Evolutionary conservation across 1,284 basidiomycete genomes (phyloP).

Genomic region (Boletus smithii): DNA sequence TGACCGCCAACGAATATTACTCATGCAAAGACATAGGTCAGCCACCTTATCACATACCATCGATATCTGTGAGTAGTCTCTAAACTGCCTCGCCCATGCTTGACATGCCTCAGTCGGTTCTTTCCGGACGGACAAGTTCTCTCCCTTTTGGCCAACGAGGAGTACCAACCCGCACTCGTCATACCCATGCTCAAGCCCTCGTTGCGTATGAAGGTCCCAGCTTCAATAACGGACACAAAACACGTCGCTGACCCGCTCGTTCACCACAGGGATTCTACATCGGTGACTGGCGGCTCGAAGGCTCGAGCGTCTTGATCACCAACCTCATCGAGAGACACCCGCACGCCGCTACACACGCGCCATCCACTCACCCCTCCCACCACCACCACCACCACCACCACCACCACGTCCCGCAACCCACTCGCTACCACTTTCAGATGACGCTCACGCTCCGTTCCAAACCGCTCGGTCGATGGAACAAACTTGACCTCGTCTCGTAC

Average conservation of each 20-base stretch:
- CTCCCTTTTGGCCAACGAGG: conserved; percentile 84
- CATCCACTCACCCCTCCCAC: conserved; percentile 22
- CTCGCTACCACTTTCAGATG: conserved; percentile 85
- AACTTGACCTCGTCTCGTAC: conserved; percentile 74
- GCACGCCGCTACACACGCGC: conserved; percentile 12
- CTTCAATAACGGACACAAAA: too few species aligned
- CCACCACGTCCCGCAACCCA: conserved; percentile 9
- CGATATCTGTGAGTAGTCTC: conserved; percentile 64
- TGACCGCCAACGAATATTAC: conserved; percentile 1
- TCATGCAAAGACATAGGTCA: conserved; percentile 43
- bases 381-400: conserved; percentile 2
- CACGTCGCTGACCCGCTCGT: conserved; percentile 2
- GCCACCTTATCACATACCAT: conserved; percentile 78
- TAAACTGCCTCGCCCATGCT: neutral
- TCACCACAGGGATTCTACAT: conserved; percentile 58
- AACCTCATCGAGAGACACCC: conserved; percentile 58
- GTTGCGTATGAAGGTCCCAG: conserved; percentile 73
- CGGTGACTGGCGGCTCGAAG: conserved; percentile 65
- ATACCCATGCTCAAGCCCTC: conserved; percentile 76
- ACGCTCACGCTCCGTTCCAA: conserved; percentile 73
- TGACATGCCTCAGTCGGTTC: conserved; percentile 62
- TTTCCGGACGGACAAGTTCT: conserved; percentile 84
- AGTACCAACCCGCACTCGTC: conserved; percentile 66
- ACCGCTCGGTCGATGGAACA: conserved; percentile 85
- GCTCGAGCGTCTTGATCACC: conserved; percentile 55